Evolutionary conservation across 352 stramenopile species (phyloP), one percentile per base, ranked within the genome.

Genomic region (Phytophthora quininea): DNA sequence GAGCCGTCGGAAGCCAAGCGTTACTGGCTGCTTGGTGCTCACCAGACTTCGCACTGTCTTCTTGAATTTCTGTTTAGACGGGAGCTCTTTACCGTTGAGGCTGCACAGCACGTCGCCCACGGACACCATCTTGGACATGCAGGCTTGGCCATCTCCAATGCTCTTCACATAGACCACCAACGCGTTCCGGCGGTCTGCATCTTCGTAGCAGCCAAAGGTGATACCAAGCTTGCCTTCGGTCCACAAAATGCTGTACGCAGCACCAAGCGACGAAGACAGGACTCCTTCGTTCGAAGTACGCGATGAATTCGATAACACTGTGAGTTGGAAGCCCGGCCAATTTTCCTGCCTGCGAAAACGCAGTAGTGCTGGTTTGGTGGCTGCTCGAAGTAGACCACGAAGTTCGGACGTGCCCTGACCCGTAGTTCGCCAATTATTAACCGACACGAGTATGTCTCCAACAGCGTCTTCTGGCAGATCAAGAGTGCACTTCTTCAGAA

Each of bases 241-340:
- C 79, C 79, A 88, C 12, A 81, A 42, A 46, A 88, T 66, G 19
- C 46, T 82, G 74, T 83, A 88, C n/a, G 51, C 45, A 35, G 65
- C 62, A 32, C 45, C 51, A 30, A 56, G 42, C 29, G 55, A 38
- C 24, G 57, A 32, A 9, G 52, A 12, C 31, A 43, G 10, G 5
- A 24, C n/a, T 47, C 54, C 52, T 9, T 73, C 62, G 19, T 73
- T 48, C 2, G 54, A 53, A 10, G 38, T 53, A 37, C 68, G 49
- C 11, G 56, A 68, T 4, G 35, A 70, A 29, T 37, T 47, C 30
- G 69, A 72, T 48, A 73, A 56, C 10, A 67, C 58, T 32, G 69
- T 67, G 29, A 49, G 59, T 24, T 72, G 38, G 38, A 71, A 66
- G 42, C 63, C 56, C 30, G 65, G 50, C 11, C 50, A 30, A 3